phyloP scores from a whole-genome alignment of 83 land plant species.

The Diphasiastrum complanatum region DNA sequence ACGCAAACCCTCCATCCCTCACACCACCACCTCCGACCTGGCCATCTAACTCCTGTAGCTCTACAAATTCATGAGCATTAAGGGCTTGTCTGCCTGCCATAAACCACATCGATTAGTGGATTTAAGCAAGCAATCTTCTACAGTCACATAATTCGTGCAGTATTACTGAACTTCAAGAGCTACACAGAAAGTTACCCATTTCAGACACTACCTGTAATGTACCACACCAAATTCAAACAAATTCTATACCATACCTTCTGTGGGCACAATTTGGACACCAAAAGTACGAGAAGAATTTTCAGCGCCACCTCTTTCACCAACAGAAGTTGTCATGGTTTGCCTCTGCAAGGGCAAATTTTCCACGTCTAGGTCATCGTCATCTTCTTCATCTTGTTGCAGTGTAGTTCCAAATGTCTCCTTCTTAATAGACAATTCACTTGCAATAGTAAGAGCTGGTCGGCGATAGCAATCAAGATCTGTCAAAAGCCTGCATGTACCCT shows the following conservation, averaged over 20 bases:
- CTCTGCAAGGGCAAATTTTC: slow-evolving; percentile 27
- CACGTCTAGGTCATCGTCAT: slow-evolving; percentile 37
- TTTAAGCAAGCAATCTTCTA: background rate
- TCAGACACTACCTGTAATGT: background rate
- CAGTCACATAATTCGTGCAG: background rate
- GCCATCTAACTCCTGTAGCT: slow-evolving; percentile 29
- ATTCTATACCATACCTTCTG: slow-evolving; percentile 1
- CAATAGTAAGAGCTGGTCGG: slow-evolving; percentile 31
- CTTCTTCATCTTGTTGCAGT: slow-evolving; percentile 18
- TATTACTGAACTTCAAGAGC: background rate
- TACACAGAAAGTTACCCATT: background rate
- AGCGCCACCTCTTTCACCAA: slow-evolving; percentile 7
- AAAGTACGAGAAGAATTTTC: slow-evolving; percentile 5
- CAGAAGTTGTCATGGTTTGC: slow-evolving; percentile 23
- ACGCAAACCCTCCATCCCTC: slow-evolving; percentile 26
- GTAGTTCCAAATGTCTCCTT: slow-evolving; percentile 16
- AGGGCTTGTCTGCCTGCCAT: slow-evolving; percentile 9
- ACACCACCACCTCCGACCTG: slow-evolving; percentile 13
- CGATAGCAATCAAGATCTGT: slow-evolving; percentile 61
- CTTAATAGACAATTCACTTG: slow-evolving; percentile 26
- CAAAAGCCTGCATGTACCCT: slow-evolving; percentile 75
- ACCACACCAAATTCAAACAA: background rate
- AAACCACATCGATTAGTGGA: background rate
- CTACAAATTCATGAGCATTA: slow-evolving; percentile 13
- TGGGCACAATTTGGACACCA: slow-evolving; percentile 4